Percentiles rank a stretch among this genome's conserved stretches.
phyloP scores from a whole-genome alignment of 106 monocot genomes.

The Iris macrosiphon region DNA sequence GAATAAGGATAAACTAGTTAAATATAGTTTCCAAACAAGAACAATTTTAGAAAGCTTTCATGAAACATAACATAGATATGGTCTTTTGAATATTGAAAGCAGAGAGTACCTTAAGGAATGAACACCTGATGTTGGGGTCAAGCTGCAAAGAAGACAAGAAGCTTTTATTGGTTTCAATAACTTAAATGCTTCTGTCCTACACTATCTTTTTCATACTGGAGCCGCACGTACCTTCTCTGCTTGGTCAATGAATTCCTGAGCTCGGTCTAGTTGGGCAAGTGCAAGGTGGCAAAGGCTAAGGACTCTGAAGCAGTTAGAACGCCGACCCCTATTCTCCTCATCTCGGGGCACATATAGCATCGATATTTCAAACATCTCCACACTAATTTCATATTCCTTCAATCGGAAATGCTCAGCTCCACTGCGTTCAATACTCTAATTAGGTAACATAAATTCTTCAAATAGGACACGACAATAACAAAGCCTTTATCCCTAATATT shows the following conservation, averaged over 20 bases:
- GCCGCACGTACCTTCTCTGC: conserved; percentile 70
- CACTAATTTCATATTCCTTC: conserved; percentile 58
- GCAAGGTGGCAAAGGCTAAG: conserved; percentile 82
- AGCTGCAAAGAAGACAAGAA: conserved; percentile 42
- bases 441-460: neutral
- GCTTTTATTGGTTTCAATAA: too few species aligned
- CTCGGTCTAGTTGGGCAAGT: conserved; percentile 60
- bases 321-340: conserved; percentile 57
- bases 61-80: too few species aligned
- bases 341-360: conserved; percentile 79
- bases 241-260: conserved; percentile 81
- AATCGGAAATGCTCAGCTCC: conserved; percentile 76
- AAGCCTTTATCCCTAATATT: too few species aligned
- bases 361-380: conserved; percentile 88
- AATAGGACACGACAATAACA: too few species aligned
- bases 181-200: neutral
- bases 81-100: too few species aligned
- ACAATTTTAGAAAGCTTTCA: too few species aligned
- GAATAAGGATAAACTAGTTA: too few species aligned
- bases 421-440: conserved; percentile 22
- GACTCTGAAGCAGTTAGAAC: conserved; percentile 88
- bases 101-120: conserved; percentile 75
- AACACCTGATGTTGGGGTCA: conserved; percentile 78
- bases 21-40: too few species aligned
- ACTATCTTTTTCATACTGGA: neutral